Conservation (phyloP, 225 moss, liverwort and hornwort species). For the Sphagnum tenellum region DNA sequence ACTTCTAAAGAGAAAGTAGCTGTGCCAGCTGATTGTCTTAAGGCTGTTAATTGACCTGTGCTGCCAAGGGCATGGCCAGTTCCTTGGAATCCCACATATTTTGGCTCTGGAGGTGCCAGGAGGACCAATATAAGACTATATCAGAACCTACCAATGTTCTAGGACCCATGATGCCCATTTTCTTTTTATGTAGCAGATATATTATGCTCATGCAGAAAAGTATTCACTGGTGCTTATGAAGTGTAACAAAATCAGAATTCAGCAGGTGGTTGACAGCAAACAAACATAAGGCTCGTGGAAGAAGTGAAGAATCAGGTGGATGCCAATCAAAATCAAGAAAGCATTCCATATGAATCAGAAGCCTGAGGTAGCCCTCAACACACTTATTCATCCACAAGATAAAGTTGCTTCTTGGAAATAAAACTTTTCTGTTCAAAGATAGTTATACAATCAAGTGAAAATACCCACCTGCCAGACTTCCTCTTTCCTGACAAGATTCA, state of each 20-base stretch:
- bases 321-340: slow-evolving; percentile 18
- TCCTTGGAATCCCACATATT: slow-evolving; percentile 76
- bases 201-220: no score
- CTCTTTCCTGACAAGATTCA: slow-evolving; percentile 83
- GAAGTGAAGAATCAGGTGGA: no score
- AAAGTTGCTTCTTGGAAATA: neutral
- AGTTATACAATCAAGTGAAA: neutral
- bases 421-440: neutral
- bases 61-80: slow-evolving; percentile 70
- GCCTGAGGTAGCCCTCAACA: neutral
- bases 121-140: no score
- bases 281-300: no score
- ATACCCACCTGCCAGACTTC: slow-evolving; percentile 66
- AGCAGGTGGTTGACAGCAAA: no score
- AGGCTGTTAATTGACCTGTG: slow-evolving; percentile 12
- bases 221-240: no score
- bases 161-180: no score
- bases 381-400: neutral
- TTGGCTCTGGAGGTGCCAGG: slow-evolving; percentile 66
- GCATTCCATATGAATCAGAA: neutral
- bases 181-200: no score
- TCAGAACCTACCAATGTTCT: no score
- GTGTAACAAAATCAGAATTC: no score
- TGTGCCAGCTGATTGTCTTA: slow-evolving; percentile 2
- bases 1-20: slow-evolving; percentile 13